Percentiles rank a stretch among this genome's conserved stretches.
These are phyloP conservation scores for Dalbergia cultrata DNA, from an alignment of 306 rosid genomes.

Conservation along the genomic window DNA sequence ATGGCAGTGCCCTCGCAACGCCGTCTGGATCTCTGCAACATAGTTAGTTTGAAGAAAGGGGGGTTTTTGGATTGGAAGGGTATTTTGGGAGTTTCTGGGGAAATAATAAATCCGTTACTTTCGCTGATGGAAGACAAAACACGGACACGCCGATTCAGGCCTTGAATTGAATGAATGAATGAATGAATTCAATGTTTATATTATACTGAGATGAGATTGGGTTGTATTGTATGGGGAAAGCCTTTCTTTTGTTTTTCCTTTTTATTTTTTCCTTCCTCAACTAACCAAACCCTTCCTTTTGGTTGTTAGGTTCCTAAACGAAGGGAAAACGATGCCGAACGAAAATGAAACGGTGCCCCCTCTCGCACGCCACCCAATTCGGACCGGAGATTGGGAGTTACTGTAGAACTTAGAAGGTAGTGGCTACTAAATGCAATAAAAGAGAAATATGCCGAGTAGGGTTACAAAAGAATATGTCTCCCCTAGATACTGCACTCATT, in stretches of 20 bases:
- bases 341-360: conserved; percentile 23
- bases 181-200: no score
- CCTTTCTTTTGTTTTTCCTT: not conserved
- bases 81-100: conserved; percentile 27
- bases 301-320: not conserved
- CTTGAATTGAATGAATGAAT: conserved; percentile 27
- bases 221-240: not conserved
- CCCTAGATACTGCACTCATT: no score
- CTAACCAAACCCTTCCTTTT: not conserved
- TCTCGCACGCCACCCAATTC: conserved; percentile 39
- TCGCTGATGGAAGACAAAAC: conserved; percentile 43
- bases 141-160: not conserved
- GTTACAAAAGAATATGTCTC: no score
- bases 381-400: no score
- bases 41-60: conserved; percentile 7
- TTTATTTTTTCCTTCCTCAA: no score
- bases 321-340: not conserved
- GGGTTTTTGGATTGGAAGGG: conserved; percentile 10
- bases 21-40: conserved; percentile 87
- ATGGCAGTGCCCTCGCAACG: conserved; percentile 99
- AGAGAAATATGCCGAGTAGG: no score
- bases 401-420: no score
- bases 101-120: conserved; percentile 50
- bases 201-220: conserved; percentile 1
- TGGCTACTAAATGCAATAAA: no score